Conservation (phyloP, 1,139 yeast genomes). For the Pneumocystis sp. region DNA sequence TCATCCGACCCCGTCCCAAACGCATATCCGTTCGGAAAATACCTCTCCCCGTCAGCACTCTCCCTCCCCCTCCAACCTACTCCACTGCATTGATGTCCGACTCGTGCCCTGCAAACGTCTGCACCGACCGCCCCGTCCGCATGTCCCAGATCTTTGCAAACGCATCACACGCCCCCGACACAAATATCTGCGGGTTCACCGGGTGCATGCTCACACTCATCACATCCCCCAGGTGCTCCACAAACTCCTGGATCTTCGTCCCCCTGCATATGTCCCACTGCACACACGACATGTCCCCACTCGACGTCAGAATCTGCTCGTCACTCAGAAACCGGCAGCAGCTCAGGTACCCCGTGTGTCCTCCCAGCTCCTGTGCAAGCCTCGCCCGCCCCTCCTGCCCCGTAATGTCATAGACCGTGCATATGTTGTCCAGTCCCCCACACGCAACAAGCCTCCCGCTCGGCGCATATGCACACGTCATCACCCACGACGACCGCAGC, state of each 20-base stretch:
- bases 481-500: constrained; percentile 52
- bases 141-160: constrained; percentile 59
- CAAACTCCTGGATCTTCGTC: constrained; percentile 38
- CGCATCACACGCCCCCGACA: constrained; percentile 68
- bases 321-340: constrained; percentile 53
- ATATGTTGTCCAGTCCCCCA: constrained; percentile 70
- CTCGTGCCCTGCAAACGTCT: constrained; percentile 43
- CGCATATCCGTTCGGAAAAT: constrained; percentile 54
- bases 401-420: constrained; percentile 48
- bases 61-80: not conserved
- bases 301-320: constrained; percentile 46
- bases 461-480: constrained; percentile 61
- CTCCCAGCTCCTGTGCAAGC: constrained; percentile 23
- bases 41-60: constrained; percentile 14
- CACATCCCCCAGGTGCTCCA: constrained; percentile 74
- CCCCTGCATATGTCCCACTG: constrained; percentile 68
- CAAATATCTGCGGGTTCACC: constrained; percentile 30
- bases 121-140: constrained; percentile 39
- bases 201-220: constrained; percentile 34
- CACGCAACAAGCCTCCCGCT: constrained; percentile 52
- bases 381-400: constrained; percentile 14
- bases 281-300: constrained; percentile 73
- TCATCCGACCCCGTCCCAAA: constrained; percentile 62
- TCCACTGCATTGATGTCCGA: constrained; percentile 54
- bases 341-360: constrained; percentile 72